Evolutionary conservation across 176 grass and related monocot genomes (phyloP), one percentile per base, ranked within the genome.

Genomic region (Raddia distichophylla): DNA sequence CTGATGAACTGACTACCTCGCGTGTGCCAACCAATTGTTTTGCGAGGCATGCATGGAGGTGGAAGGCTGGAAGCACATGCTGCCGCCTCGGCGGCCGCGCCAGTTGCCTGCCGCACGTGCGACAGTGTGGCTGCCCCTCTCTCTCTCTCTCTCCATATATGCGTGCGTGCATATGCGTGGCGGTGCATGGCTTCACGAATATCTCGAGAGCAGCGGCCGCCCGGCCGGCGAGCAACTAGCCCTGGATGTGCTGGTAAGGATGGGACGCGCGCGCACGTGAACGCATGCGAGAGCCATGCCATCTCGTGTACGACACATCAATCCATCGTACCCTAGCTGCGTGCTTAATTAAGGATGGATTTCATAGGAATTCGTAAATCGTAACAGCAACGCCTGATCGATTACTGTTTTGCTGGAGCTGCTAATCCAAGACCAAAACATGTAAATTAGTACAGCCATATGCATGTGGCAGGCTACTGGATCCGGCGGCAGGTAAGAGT

Each of bases 31-130:
- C 0, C 59, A 27, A 60, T 60, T 27, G 27, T 2, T 11, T 54
- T 69, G 46, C 75, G 67, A 8, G 8, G 51, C 69, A 61, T 56
- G 50, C 40, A 62, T 3, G 44, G 45, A 1, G 11, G 54, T 2
- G 4, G 45, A 60, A n/a, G n/a, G n/a, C n/a, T 46, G 86, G 74
- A 35, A 51, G 78, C 88, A 90, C 88, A 90, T 90, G 88, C 78
- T 11, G 52, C 78, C 44, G 83, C 88, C 73, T 90, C 67, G 88
- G 60, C 67, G 79, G 66, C 33, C 52, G 79, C 37, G 87, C 73
- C 71, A 13, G 22, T 47, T 85, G 87, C 82, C 78, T 42, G 83
- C 73, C 83, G 73, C 88, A 82, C 88, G 88, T 90, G 88, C 74
- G 83, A 86, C 88, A 71, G 72, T 49, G 58, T 13, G 80, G 35